phyloP scores from a whole-genome alignment of 2,329 filamentous ascomycete species.

The Blastomyces gilchristii region DNA sequence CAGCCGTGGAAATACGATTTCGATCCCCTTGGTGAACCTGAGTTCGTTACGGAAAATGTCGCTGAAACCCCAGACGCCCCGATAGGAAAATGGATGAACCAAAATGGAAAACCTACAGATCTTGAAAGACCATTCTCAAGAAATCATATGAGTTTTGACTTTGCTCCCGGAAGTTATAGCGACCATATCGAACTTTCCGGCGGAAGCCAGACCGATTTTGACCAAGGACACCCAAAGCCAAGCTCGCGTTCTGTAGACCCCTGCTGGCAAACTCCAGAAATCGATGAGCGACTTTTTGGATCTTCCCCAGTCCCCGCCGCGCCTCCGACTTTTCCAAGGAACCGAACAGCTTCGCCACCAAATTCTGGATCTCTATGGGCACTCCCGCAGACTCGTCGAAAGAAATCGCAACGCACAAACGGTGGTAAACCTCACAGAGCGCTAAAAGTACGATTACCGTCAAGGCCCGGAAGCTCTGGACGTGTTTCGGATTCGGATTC shows the following conservation, averaged over 20 bases:
- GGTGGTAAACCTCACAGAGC: neutral
- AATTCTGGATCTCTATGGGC: slow-evolving; percentile 32
- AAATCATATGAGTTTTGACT: neutral
- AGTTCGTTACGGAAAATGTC: neutral
- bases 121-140: neutral
- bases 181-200: no score
- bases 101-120: neutral
- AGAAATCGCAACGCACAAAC: slow-evolving; percentile 17
- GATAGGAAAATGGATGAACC: neutral
- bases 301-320: slow-evolving; percentile 5
- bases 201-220: slow-evolving; percentile 1
- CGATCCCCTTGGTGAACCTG: slow-evolving; percentile 17
- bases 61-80: neutral
- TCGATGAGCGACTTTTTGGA: slow-evolving; percentile 12
- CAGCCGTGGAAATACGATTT: slow-evolving; percentile 15
- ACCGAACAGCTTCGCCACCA: slow-evolving; percentile 26
- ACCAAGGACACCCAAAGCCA: slow-evolving; percentile 6
- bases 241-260: slow-evolving; percentile 14
- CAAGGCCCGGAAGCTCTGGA: slow-evolving; percentile 15
- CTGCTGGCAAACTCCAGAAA: slow-evolving; percentile 26
- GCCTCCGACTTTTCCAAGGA: slow-evolving; percentile 5
- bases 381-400: slow-evolving; percentile 19
- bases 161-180: neutral
- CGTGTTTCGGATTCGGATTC: slow-evolving; percentile 26
- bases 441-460: slow-evolving; percentile 15